Base-by-base conservation (phyloP, 345 rosid genomes). In the Heritiera littoralis region DNA sequence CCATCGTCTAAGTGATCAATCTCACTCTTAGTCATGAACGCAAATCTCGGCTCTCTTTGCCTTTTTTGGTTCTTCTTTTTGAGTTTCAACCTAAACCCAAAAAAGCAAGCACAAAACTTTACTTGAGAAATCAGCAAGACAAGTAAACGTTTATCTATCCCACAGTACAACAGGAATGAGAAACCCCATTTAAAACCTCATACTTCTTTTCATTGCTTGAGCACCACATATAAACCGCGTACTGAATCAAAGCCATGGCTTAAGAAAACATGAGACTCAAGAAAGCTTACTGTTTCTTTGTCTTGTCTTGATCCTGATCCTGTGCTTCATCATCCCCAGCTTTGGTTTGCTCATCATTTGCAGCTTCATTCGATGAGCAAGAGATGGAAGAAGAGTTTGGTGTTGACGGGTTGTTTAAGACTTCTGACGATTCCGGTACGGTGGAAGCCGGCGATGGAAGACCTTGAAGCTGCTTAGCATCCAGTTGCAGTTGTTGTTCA, bases 1-100 rank as follows among this genome's bases (percentile, higher is more conserved):
- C 99, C 98, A 56, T 97, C 99, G 72, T 97, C 99, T n/a, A 97
- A 86, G 40, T 94, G 94, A 87, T 97, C 98, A 49, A 94, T 86
- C 75, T 97, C 98, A 46, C 97, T 94, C 91, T 94, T 91, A 0
- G 99, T 97, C 87, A 97, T 89, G 92, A 97, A 97, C 61, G 99
- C 99, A 85, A 92, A 88, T 86, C 93, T 89, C 75, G 96, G 92
- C 52, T 93, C 97, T 82, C 94, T 90, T 85, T 87, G 84, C 87
- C 83, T 89, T 80, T 94, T 96, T 59, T 86, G 97, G 77, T 85
- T 90, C 92, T 88, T 94, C 93, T 91, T 97, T 77, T 93, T 94
- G 58, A 92, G 88, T 75, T 94, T 94, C 89, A 93, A 91, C 90
- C 98, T 97, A 81, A 69, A 73, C 72, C 68, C 75, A 79, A 13